These are phyloP conservation scores for Cytospora paraplurivora DNA, from an alignment of 2,329 filamentous ascomycete genomes.

Conservation along the genomic window DNA sequence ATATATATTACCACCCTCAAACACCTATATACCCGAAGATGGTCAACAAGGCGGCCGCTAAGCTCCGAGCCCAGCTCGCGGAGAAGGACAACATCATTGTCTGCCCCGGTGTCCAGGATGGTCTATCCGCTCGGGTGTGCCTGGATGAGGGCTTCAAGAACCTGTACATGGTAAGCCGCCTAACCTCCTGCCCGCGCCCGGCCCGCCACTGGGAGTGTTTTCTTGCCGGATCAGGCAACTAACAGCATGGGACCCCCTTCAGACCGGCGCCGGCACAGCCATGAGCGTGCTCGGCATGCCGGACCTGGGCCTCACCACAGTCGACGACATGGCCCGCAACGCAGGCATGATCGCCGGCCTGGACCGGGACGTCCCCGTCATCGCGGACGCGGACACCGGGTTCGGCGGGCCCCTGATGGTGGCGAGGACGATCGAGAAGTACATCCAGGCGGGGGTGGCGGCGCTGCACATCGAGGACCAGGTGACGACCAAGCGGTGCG, in stretches of 20 bases:
- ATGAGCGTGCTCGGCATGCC: constrained; percentile 62
- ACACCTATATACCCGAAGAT: constrained; percentile 29
- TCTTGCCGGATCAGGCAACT: too few species aligned
- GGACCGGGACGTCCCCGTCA: constrained; percentile 56
- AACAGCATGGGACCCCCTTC: too few species aligned
- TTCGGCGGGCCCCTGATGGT: constrained; percentile 58
- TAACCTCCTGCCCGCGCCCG: not conserved
- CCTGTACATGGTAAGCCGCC: constrained; percentile 64
- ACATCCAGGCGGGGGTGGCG: constrained; percentile 58
- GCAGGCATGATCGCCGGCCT: constrained; percentile 67
- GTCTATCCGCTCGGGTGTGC: constrained; percentile 65
- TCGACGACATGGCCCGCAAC: constrained; percentile 64
- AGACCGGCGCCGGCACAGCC: constrained; percentile 64
- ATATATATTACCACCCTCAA: not conserved
- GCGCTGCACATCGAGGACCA: constrained; percentile 66
- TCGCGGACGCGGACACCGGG: constrained; percentile 62
- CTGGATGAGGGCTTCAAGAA: constrained; percentile 63
- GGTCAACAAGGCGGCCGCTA: constrained; percentile 35
- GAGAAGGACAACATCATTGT: constrained; percentile 50
- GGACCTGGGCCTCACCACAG: constrained; percentile 62
- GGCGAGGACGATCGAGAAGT: constrained; percentile 51
- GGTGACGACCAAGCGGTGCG: constrained; percentile 65
- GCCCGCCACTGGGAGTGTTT: too few species aligned
- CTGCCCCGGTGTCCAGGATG: constrained; percentile 69
- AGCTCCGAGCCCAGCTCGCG: constrained; percentile 45